Evolutionary conservation across 768 basidiomycete genomes (phyloP).

Genomic region (Hydnomerulius pinastri): DNA sequence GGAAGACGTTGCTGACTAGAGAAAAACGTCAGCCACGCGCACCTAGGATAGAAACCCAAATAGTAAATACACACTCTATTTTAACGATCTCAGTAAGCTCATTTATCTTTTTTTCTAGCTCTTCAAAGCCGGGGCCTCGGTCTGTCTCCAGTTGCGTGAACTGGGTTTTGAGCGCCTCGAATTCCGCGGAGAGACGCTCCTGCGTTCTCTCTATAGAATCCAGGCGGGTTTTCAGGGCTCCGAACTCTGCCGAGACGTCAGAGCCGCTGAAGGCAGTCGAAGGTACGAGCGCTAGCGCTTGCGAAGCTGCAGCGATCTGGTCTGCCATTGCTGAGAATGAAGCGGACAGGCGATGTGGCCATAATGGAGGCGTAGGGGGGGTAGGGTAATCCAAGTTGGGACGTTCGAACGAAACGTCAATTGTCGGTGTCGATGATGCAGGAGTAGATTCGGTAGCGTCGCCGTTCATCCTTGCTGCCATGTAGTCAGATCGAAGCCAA

Average conservation of each 20-base stretch:
- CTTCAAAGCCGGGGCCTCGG: slow-evolving; percentile 26
- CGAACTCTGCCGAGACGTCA: slow-evolving; percentile 14
- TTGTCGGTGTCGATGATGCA: slow-evolving; percentile 17
- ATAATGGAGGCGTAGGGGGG: slow-evolving; percentile 16
- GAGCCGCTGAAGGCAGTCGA: slow-evolving; percentile 20
- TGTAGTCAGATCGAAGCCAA: not conserved
- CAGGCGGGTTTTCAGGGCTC: slow-evolving; percentile 25
- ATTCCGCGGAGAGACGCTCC: slow-evolving; percentile 31
- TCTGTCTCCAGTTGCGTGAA: slow-evolving; percentile 17
- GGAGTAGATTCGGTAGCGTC: slow-evolving; percentile 7
- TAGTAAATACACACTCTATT: slow-evolving; percentile 31
- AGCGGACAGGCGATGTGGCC: slow-evolving; percentile 36
- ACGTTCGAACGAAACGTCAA: slow-evolving; percentile 20
- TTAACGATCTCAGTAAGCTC: slow-evolving; percentile 31
- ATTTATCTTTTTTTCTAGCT: slow-evolving; percentile 38
- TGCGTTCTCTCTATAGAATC: slow-evolving; percentile 37
- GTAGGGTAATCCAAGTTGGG: slow-evolving; percentile 1
- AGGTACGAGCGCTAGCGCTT: slow-evolving; percentile 35
- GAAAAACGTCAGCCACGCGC: not conserved
- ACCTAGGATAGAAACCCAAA: not conserved
- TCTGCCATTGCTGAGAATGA: slow-evolving; percentile 42
- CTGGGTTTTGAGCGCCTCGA: slow-evolving; percentile 30
- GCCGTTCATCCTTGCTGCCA: slow-evolving; percentile 2
- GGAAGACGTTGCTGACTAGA: slow-evolving; percentile 40
- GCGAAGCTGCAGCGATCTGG: slow-evolving; percentile 43